These are phyloP conservation scores for Pseudocercospora fuligena DNA, from an alignment of 2,329 filamentous ascomycete species.

Conservation along the genomic window DNA sequence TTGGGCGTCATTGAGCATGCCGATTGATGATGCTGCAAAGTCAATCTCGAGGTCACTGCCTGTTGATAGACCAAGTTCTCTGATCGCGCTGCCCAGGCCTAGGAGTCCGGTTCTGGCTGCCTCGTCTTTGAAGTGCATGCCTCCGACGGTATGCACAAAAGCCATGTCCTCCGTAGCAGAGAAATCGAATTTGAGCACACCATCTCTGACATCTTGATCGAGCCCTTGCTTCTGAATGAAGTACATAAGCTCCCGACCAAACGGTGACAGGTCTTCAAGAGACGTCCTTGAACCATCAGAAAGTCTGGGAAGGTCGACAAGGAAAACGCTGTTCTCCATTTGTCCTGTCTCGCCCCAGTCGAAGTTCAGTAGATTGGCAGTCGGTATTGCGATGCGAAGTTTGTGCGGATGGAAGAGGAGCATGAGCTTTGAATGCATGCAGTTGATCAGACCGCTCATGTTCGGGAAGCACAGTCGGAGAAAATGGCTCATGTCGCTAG, in stretches of 20 bases:
- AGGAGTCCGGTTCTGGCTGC: slow-evolving; percentile 69
- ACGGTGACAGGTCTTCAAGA: slow-evolving; percentile 54
- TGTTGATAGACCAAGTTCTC: slow-evolving; percentile 61
- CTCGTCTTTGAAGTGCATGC: slow-evolving; percentile 41
- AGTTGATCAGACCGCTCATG: slow-evolving; percentile 71
- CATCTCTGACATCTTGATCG: slow-evolving; percentile 66
- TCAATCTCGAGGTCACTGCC: slow-evolving; percentile 53
- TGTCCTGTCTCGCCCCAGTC: slow-evolving; percentile 88
- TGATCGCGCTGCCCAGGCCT: slow-evolving; percentile 72
- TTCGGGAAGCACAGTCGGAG: slow-evolving; percentile 78
- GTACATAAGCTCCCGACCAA: slow-evolving; percentile 71
- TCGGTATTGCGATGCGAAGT: slow-evolving; percentile 81
- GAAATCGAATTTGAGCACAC: slow-evolving; percentile 82
- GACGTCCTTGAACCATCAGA: slow-evolving; percentile 33
- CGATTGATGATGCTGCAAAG: slow-evolving; percentile 80
- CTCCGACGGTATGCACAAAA: slow-evolving; percentile 79
- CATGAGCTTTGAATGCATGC: slow-evolving; percentile 95
- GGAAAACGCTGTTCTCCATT: slow-evolving; percentile 87
- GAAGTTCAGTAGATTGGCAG: slow-evolving; percentile 80
- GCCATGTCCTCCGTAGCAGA: slow-evolving; percentile 70
- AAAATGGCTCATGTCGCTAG: slow-evolving; percentile 37
- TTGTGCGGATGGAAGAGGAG: slow-evolving; percentile 77
- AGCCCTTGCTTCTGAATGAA: slow-evolving; percentile 73
- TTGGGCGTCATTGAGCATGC: slow-evolving; percentile 72
- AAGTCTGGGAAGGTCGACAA: slow-evolving; percentile 84